Percentiles rank a stretch among this genome's conserved stretches.
Conservation (phyloP, 139 green algal species). For the Picochlorum sp. region DNA sequence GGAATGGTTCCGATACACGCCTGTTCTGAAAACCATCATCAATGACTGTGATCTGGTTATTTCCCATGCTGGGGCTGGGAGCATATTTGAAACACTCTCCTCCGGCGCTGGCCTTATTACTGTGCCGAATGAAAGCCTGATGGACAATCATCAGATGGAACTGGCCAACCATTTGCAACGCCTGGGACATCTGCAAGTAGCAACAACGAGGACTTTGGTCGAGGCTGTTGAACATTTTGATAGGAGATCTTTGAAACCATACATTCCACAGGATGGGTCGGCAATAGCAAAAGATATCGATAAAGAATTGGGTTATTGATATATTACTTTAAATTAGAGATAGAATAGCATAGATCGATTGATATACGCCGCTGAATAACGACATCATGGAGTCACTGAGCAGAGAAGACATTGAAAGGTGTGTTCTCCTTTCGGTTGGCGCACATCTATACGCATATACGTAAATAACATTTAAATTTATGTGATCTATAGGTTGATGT, state of each 20-base stretch:
- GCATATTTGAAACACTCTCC: conserved; percentile 72
- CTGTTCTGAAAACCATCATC: conserved; percentile 47
- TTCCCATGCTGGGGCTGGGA: conserved; percentile 71
- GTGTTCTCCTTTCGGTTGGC: neutral
- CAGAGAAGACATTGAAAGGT: conserved; percentile 31
- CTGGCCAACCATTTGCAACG: conserved; percentile 52
- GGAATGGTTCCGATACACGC: conserved; percentile 61
- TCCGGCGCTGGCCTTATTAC: conserved; percentile 53
- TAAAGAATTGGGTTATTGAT: neutral
- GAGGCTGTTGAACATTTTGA: conserved; percentile 30
- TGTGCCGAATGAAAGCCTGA: conserved; percentile 73
- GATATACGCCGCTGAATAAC: too few relatives aligned
- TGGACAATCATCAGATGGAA: conserved; percentile 82
- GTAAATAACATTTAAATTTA: neutral
- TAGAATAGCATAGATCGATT: neutral
- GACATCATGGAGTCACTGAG: conserved; percentile 21
- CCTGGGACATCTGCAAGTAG: conserved; percentile 38
- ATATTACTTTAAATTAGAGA: neutral
- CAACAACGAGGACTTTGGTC: conserved; percentile 34
- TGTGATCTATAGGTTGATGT: conserved; percentile 59
- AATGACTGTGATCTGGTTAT: conserved; percentile 59
- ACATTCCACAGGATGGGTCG: conserved; percentile 26
- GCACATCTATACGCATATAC: neutral
- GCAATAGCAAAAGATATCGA: conserved; percentile 29
- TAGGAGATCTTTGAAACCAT: conserved; percentile 28